Evolutionary conservation across 495 filamentous ascomycete species (phyloP), one percentile per base, ranked within the genome.

Genomic region (Penicillium coffeae): DNA sequence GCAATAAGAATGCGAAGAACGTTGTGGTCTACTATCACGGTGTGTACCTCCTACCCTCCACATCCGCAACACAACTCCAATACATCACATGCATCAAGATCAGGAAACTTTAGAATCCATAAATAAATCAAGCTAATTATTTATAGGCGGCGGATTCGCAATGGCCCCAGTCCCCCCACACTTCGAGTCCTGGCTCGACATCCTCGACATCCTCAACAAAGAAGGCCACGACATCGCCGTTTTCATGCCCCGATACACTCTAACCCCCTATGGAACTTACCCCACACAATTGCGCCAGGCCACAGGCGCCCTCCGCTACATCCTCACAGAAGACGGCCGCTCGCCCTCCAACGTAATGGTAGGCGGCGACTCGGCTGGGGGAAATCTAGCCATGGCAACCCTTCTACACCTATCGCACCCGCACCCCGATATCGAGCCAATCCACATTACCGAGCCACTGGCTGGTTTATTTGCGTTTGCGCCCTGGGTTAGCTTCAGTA

Each of bases 341-440:
- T 59, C 63, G 9, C 76, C 79, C 0, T 42, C 60, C 7, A 61
- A 74, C 46, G 65, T 87, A 21, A 50, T 77, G 37, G 41, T 87
- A 0, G 78, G 64, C 20, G 84, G 84, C 9, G 83, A 87, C 60
- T 84, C 81, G 2, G 84, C 84, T 0, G 82, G 84, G 46, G 84
- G 68, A 1, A 85, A 86, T 52, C 65, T 87, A 4, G 65, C 71
- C 18, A 51, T 81, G 12, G 65, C 72, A 4, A 54, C 83, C 0
- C 66, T 86, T 8, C 68, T 76, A 6, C 84, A 87, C 50, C 62
- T 85, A 2, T 63, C 78, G 0, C 82, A 86, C 51, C 81, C 82
- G 2, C 80, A 84, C 50, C 73, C 78, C 0, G 65, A 68, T 7
- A 71, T 76, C 45, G 66, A 73, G 9, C 54, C 62, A 0, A 33